These are phyloP conservation scores for Ogataea neopini DNA, from an alignment of 805 yeast species.

Conservation along the genomic window DNA sequence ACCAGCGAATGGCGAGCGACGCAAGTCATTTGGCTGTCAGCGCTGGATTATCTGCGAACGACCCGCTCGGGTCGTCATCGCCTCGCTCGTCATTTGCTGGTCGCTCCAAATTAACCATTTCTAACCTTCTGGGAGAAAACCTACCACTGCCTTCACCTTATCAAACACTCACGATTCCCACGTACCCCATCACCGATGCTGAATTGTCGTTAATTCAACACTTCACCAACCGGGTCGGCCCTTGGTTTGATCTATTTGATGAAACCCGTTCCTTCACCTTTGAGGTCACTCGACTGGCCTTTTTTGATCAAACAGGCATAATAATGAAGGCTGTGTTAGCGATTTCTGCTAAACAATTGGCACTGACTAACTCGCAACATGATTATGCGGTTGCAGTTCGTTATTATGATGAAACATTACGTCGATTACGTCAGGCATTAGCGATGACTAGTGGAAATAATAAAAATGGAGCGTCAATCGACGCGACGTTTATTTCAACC, in stretches of 20 bases:
- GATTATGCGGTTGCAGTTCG: conserved; percentile 13
- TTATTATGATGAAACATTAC: conserved; percentile 15
- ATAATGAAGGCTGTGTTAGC: conserved; percentile 15
- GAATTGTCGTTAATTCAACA: conserved; percentile 11
- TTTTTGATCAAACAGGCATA: conserved; percentile 11
- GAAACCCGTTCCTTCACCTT: conserved; percentile 8
- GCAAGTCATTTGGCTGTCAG: too few species aligned
- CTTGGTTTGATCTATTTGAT: conserved; percentile 17
- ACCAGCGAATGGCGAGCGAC: too few species aligned
- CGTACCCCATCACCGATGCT: conserved; percentile 1
- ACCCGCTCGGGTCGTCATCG: too few species aligned
- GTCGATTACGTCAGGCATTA: conserved; percentile 7
- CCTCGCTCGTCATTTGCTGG: too few species aligned
- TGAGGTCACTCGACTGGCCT: conserved; percentile 13
- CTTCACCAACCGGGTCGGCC: conserved; percentile 12
- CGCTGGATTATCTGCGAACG: too few species aligned
- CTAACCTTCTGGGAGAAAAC: conserved; percentile 2
- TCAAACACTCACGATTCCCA: too few species aligned
- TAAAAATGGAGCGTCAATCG: background rate
- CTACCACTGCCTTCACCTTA: background rate
- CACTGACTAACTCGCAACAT: conserved; percentile 11
- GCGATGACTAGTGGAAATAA: background rate
- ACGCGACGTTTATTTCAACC: conserved; percentile 13
- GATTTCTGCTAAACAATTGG: conserved; percentile 16
- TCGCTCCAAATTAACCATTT: conserved; percentile 1